Base-by-base conservation (phyloP, 164 flowering plant genomes). In the Sextonia rubra region DNA sequence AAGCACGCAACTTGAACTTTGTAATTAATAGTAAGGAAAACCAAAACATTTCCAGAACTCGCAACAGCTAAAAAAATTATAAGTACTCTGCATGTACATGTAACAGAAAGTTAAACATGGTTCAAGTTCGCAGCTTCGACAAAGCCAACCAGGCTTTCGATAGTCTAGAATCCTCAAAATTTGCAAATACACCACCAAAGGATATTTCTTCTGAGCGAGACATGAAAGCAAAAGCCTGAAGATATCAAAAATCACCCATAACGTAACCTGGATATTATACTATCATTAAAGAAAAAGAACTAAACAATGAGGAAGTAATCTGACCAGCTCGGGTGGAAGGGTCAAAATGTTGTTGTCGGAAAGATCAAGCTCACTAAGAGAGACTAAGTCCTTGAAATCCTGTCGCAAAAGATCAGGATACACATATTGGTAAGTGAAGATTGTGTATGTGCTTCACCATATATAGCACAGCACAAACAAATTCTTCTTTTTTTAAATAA, bases 321-420 rank as follows among this genome's bases (percentile, higher is more conserved):
- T 82, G 3, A 95, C 99, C 93, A 95, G 82, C 75, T 90, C 86
- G 12, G 91, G 84, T 17, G 98, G 96, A 69, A 95, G 93, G 44
- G 86, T 30, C 20, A 88, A 58, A 30, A 93, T 93, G 78, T 84
- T 85, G 76, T 95, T 95, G 85, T 93, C 90, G 66, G 96, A 89
- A 25, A 93, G 80, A 78, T 87, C 87, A 63, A 95, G 90, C 85
- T 89, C 94, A 15, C 75, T 77, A n/a, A 95, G 93, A 76, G 90
- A 81, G 48, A 85, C 83, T 22, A 91, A 81, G 83, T 81, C 81
- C 82, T 85, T 82, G 55, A 95, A 73, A 60, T 85, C 93, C 99
- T 95, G 92, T 81, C 82, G 18, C 30, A 64, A 37, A 15, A 20
- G 20, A 52, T 52, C 58, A 52, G n/a, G n/a, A 52, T 20, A 52